Conservation (phyloP, 2,329 filamentous ascomycete species). For the Colletotrichum tabaci region DNA sequence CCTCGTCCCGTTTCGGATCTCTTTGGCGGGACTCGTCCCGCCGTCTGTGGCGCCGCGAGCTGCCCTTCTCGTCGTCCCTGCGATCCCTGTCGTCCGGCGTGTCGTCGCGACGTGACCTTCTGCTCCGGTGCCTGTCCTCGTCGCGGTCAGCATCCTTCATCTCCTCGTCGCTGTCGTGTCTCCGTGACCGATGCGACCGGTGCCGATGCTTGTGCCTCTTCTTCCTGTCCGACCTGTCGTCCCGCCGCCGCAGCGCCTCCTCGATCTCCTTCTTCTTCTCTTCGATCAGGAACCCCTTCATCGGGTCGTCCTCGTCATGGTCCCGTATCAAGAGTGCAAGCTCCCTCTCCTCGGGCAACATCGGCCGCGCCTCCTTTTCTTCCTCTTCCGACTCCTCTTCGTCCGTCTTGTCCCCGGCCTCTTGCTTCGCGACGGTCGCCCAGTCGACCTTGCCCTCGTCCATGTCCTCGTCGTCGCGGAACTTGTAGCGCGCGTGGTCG, state of each 20-base stretch:
- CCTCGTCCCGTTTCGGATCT: constrained; percentile 48
- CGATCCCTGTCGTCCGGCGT: constrained; percentile 49
- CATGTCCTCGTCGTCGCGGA: constrained; percentile 82
- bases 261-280: constrained; percentile 93
- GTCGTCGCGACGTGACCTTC: constrained; percentile 57
- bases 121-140: constrained; percentile 47
- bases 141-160: constrained; percentile 49
- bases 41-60: constrained; percentile 46
- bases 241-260: constrained; percentile 71
- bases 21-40: constrained; percentile 49
- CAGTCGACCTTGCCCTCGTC: constrained; percentile 72
- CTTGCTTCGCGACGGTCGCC: constrained; percentile 71
- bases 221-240: constrained; percentile 65
- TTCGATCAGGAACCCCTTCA: constrained; percentile 92
- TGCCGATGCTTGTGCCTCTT: constrained; percentile 65
- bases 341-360: constrained; percentile 87
- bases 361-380: constrained; percentile 65
- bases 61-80: constrained; percentile 45
- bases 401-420: constrained; percentile 64
- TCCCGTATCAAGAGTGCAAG: constrained; percentile 81
- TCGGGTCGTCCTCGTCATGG: constrained; percentile 96
- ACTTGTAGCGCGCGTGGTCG: constrained; percentile 94
- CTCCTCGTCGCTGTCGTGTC: constrained; percentile 48
- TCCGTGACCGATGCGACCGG: constrained; percentile 60
- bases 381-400: constrained; percentile 60